These are phyloP conservation scores for Prinsepia uniflora DNA, from an alignment of 306 rosid species.

Conservation along the genomic window DNA sequence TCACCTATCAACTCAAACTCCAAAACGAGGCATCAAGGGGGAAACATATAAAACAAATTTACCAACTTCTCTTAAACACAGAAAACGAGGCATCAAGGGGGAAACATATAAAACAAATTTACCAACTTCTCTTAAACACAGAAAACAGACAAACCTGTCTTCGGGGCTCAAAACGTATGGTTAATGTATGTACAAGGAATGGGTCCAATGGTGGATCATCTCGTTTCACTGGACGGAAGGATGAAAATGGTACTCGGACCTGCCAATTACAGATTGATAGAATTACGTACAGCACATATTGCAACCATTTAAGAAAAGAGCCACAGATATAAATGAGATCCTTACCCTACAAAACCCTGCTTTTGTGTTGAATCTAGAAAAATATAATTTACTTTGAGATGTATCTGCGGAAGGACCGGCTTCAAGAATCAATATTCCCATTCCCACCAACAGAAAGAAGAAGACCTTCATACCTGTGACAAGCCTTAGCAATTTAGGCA, in stretches of 20 bases:
- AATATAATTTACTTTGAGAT: constrained; percentile 83
- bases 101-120: not conserved
- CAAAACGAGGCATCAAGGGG: no score
- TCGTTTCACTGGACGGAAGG: constrained; percentile 89
- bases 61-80: no score
- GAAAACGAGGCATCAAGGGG: not conserved
- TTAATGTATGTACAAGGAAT: constrained; percentile 88
- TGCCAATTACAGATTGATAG: constrained; percentile 39
- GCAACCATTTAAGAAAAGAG: not conserved
- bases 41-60: no score
- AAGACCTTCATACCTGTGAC: constrained; percentile 71
- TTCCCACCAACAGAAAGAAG: constrained; percentile 97
- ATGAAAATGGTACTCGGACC: constrained; percentile 92
- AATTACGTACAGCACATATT: constrained; percentile 20
- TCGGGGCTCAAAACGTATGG: constrained; percentile 97
- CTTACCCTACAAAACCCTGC: constrained; percentile 93
- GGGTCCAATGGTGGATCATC: constrained; percentile 89
- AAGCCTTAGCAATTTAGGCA: constrained; percentile 12
- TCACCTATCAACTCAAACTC: not conserved
- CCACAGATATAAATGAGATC: not conserved
- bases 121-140: constrained; percentile 6
- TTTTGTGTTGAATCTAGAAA: constrained; percentile 81
- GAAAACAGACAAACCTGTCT: constrained; percentile 65
- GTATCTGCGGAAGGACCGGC: constrained; percentile 79
- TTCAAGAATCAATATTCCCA: constrained; percentile 85